phyloP scores from a whole-genome alignment of 1,284 basidiomycete genomes.

The Gomphus bonarii region DNA sequence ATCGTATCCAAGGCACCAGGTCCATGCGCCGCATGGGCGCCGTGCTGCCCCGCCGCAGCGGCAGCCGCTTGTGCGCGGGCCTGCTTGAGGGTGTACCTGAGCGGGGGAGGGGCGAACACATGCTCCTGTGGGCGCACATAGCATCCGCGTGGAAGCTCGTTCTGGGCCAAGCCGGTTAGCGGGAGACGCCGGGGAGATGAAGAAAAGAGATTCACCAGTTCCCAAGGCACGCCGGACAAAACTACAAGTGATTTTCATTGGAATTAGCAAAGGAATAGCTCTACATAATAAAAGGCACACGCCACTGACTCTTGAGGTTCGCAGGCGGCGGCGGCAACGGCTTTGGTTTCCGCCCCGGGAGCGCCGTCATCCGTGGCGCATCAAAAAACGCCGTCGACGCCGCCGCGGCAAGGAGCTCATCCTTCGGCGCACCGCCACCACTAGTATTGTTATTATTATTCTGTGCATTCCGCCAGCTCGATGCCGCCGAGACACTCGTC shows the following conservation, averaged over 20 bases:
- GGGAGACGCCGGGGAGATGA: not conserved
- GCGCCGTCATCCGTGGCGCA: not conserved
- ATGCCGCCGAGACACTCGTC: constrained; percentile 56
- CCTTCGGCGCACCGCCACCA: no score
- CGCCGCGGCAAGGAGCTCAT: no score
- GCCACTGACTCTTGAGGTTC: constrained; percentile 68
- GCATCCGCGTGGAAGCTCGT: constrained; percentile 8
- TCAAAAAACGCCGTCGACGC: no score
- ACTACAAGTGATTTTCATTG: constrained; percentile 29
- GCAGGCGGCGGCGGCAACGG: constrained; percentile 18
- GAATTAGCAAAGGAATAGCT: constrained; percentile 4
- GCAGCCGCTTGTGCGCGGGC: constrained; percentile 50
- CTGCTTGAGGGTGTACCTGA: not conserved
- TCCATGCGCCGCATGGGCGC: no score
- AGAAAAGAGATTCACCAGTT: constrained; percentile 27
- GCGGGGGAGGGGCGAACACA: constrained; percentile 8
- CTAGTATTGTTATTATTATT: no score
- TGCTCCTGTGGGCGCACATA: constrained; percentile 8
- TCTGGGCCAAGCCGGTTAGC: not conserved
- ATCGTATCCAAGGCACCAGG: constrained; percentile 49
- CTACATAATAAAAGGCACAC: constrained; percentile 2
- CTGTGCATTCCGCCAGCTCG: constrained; percentile 46
- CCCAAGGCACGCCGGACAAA: constrained; percentile 67
- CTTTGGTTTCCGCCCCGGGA: constrained; percentile 7
- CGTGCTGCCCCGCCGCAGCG: no score